Conservation (phyloP, 257 asterid species). For the Nyctanthes arbortristis region DNA sequence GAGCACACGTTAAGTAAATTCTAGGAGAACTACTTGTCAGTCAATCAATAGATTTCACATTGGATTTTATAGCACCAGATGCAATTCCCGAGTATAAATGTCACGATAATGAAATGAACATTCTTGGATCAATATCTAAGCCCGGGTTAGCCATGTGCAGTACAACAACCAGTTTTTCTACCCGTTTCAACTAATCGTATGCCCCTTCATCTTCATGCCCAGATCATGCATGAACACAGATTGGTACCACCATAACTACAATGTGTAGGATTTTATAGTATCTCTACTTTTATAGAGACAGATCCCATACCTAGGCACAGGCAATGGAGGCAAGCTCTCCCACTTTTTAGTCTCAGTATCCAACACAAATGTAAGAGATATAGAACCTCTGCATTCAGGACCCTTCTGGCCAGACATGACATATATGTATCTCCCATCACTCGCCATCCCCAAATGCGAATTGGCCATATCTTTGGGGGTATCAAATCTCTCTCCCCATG, state of each 20-base stretch:
- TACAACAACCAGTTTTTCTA: not conserved
- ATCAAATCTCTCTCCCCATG: constrained; percentile 57
- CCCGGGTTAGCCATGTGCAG: not conserved
- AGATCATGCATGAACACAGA: not conserved
- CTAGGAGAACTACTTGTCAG: not conserved
- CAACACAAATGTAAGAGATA: constrained; percentile 51
- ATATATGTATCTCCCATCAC: constrained; percentile 73
- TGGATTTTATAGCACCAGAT: not conserved
- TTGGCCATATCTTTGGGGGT: constrained; percentile 73
- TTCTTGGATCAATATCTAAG: too few relatives aligned
- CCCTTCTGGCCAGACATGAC: constrained; percentile 70
- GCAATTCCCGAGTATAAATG: not conserved
- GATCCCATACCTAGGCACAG: constrained; percentile 62
- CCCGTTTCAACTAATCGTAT: not conserved
- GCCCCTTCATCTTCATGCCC: not conserved
- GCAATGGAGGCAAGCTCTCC: constrained; percentile 60
- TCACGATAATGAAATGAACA: not conserved
- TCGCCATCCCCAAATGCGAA: constrained; percentile 76
- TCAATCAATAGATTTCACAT: not conserved
- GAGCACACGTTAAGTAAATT: not conserved
- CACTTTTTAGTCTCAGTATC: constrained; percentile 58
- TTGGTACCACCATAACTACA: not conserved
- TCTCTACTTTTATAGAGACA: not conserved
- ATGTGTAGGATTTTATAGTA: not conserved
- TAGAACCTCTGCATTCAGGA: constrained; percentile 65